A percentile compares a stretch with the other conserved stretches of the same genome.
These are phyloP conservation scores for Dissoconium aciculare DNA, from an alignment of 2,329 filamentous ascomycete genomes.

Conservation along the genomic window DNA sequence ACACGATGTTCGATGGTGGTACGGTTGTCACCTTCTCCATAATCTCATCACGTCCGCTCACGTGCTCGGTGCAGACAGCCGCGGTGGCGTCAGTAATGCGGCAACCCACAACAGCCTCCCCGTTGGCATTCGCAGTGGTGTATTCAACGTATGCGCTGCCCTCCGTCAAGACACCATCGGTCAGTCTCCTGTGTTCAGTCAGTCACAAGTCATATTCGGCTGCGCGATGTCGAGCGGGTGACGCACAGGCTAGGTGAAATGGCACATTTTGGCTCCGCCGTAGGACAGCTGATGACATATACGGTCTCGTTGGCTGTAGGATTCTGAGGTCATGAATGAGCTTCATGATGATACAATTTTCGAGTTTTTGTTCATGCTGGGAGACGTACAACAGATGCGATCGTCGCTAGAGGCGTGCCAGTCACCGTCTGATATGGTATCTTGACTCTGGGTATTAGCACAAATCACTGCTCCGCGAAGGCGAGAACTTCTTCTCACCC, in stretches of 20 bases:
- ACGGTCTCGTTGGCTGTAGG: constrained; percentile 5
- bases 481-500: no score
- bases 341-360: no score
- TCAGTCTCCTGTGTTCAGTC: no score
- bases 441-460: constrained; percentile 2
- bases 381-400: constrained; percentile 5
- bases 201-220: no score
- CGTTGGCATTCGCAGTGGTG: constrained; percentile 5
- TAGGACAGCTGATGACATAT: constrained; percentile 11
- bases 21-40: constrained; percentile 3
- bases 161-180: constrained; percentile 10
- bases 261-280: constrained; percentile 7
- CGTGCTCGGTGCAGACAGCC: constrained; percentile 6
- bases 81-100: constrained; percentile 3
- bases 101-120: constrained; percentile 6
- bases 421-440: constrained; percentile 9
- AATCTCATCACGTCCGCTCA: constrained; percentile 4
- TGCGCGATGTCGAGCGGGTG: no score
- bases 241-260: constrained; percentile 10
- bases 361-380: no score
- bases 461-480: not conserved
- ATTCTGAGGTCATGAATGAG: no score
- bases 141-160: constrained; percentile 7
- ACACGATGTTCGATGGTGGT: constrained; percentile 6
- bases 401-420: constrained; percentile 9